Base-by-base conservation (phyloP, 169 alveolate genomes). In the Cytauxzoon felis region DNA sequence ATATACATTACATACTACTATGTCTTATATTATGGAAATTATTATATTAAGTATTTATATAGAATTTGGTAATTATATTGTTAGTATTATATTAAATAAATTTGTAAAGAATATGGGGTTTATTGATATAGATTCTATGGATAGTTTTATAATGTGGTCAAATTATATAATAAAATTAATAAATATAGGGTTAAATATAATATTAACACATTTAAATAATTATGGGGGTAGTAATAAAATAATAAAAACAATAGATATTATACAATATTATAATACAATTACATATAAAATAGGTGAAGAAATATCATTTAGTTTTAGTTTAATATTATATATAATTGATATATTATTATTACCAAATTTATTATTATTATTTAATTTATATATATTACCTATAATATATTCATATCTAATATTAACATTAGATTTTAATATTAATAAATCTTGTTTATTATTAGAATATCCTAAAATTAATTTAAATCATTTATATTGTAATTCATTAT, bases 171-270 rank as follows among this genome's bases (percentile, higher is more conserved):
- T 64, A 26, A 61, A 79, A 70, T 24, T 70, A 50, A 23, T 78
- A n/a, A 63, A 83, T 62, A 43, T 72, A 32, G 62, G 62, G 38
- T 64, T 78, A 21, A 83, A 78, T 70, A 59, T 78, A 16, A 19
- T 70, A 13, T 53, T 83, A 21, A 69, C 90, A 5, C 90, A 83
- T 51, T 49, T 83, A 49, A 57, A 48, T 11, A 83, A 83, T 53
- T 62, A 78, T 43, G 90, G 90, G 11, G 90, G 90, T 18, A 71
- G 75, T 27, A 54, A 60, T 45, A 83, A 78, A 71, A 56, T 79
- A 19, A 48, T 78, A 11, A 57, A 81, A 8, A 43, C 79, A 30
- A 33, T 61, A 38, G 73, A 60, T 40, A 40, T 30, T 26, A 26
- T 19, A n/a, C 7, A 33, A 21, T 32, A 57, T 27, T 40, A 29